Evolutionary conservation across 2,329 filamentous ascomycete species (phyloP).

Genomic region (Aureobasidium subglaciale): DNA sequence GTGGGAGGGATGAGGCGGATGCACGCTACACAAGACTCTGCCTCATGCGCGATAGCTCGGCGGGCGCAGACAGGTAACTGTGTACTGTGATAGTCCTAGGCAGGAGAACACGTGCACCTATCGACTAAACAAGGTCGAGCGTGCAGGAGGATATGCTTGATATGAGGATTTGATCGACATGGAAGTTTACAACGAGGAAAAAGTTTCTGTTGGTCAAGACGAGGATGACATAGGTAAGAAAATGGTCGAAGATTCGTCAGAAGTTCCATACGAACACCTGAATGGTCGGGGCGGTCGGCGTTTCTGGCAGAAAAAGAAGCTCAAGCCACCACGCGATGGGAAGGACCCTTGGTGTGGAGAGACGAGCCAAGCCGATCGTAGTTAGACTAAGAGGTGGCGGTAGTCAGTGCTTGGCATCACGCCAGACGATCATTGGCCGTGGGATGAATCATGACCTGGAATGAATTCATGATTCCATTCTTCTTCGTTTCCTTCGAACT

Average conservation of each 20-base stretch:
- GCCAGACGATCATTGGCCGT: slow-evolving; percentile 6
- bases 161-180: not conserved
- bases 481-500: not conserved
- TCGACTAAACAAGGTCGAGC: not conserved
- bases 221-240: not conserved
- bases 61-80: slow-evolving; percentile 2
- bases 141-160: not conserved
- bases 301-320: not conserved
- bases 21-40: slow-evolving; percentile 12
- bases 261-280: not conserved
- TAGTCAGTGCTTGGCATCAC: slow-evolving; percentile 10
- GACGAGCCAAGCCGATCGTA: not conserved
- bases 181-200: too few species aligned
- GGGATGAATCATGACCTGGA: not conserved
- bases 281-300: not conserved
- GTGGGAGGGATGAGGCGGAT: slow-evolving; percentile 7
- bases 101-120: not conserved
- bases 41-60: slow-evolving; percentile 8
- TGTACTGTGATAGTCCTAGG: not conserved
- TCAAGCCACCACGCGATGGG: not conserved
- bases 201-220: too few species aligned
- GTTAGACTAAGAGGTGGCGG: not conserved
- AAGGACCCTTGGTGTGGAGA: not conserved
- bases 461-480: not conserved
- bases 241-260: not conserved